Conservation (phyloP, 768 basidiomycete species). For the Boletus reticuloceps region DNA sequence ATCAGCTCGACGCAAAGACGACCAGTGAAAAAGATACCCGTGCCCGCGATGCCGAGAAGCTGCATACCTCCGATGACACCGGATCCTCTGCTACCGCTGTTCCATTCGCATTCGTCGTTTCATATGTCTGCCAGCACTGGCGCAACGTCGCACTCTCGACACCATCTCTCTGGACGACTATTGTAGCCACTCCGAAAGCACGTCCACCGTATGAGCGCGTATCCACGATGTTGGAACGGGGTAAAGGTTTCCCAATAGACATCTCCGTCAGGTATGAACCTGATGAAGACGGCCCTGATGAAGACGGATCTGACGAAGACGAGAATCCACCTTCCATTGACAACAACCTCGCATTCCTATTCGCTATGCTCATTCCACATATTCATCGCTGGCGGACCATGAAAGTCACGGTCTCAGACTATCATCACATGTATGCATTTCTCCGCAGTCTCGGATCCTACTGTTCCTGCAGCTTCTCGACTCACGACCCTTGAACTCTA, state of each 20-base stretch:
- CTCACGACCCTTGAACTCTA: slow-evolving; percentile 56
- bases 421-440: slow-evolving; percentile 43
- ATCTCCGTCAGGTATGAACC: slow-evolving; percentile 41
- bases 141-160: slow-evolving; percentile 50
- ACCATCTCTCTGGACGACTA: slow-evolving; percentile 55
- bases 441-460: slow-evolving; percentile 39
- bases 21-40: slow-evolving; percentile 5
- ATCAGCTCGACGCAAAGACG: slow-evolving; percentile 36
- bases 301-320: no score
- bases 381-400: slow-evolving; percentile 53
- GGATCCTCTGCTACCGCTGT: not conserved
- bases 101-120: no score
- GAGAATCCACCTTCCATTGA: no score
- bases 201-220: slow-evolving; percentile 45
- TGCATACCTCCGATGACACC: not conserved
- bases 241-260: slow-evolving; percentile 52
- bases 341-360: slow-evolving; percentile 26
- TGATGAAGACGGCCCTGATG: no score
- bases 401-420: slow-evolving; percentile 45
- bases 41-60: not conserved
- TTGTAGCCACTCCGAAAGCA: slow-evolving; percentile 26
- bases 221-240: slow-evolving; percentile 47
- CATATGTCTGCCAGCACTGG: slow-evolving; percentile 50
- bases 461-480: slow-evolving; percentile 46
- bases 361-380: slow-evolving; percentile 46